Conservation (phyloP, 345 rosid genomes). For the Camelina sativa region DNA sequence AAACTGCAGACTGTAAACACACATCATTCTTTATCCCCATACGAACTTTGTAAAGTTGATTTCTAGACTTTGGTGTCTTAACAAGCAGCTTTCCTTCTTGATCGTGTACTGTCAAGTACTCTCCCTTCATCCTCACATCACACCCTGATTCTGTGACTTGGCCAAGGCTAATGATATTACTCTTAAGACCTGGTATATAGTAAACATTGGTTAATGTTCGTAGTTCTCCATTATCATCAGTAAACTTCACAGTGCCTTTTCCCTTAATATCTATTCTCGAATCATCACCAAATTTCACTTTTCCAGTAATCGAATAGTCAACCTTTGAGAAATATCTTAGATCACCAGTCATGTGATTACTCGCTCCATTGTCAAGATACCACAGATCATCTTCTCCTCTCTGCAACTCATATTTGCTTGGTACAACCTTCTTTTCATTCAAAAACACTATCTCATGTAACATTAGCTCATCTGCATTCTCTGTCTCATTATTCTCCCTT, state of each 20-base stretch:
- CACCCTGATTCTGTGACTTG: background rate
- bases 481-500: background rate
- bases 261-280: background rate
- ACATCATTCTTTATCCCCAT: background rate
- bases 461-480: background rate
- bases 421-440: background rate
- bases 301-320: background rate
- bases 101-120: no score
- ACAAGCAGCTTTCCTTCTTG: background rate
- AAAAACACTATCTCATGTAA: background rate
- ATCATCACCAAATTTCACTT: background rate
- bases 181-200: no score
- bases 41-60: background rate
- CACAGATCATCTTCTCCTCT: fast-evolving
- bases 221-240: fast-evolving
- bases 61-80: background rate
- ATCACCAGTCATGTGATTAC: background rate
- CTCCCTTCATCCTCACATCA: no score
- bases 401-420: background rate
- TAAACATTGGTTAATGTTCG: background rate
- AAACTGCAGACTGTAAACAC: background rate
- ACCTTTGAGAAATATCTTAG: background rate
- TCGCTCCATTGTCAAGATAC: background rate
- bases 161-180: no score
- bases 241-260: background rate